Evolutionary conservation across 345 rosid species (phyloP), one percentile per base, ranked within the genome.

Genomic region (Populus euphratica): DNA sequence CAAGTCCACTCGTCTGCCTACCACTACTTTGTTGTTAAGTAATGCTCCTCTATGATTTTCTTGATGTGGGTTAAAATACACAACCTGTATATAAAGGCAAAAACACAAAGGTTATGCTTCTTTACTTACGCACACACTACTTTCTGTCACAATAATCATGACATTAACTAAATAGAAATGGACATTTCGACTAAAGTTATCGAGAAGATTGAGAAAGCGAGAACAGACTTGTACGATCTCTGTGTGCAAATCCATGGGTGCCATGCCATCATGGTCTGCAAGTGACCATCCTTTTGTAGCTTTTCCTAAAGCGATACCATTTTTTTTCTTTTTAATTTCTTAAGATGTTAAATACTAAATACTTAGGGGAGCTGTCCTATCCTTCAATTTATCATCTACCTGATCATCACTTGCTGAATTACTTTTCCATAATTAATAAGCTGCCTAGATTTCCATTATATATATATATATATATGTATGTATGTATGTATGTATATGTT

Each of bases 361-460:
- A 68, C 27, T 35, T 61, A 20, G 29, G 70, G 73, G 21, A 67
- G 73, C 63, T 69, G 76, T 50, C 52, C 33, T 61, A 43, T 65
- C 73, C 13, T 44, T 44, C 5, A 44, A 36, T 36, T 29, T 43
- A 29, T 73, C 70, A 59, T 76, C 80, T 72, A 61, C 77, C 68
- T 68, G 47, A 38, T 73, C 59, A 29, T 41, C 18, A 1, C 39
- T 20, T 80, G 66, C 50, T 13, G 50, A 14, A 14, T 44, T 56
- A 54, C 25, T n/a, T 54, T 21, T 54, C 62, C 21, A 2, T 54
- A 59, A 59, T 59, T 59, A n/a, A 59, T n/a, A 8, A n/a, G 63
- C 61, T 54, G 61, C 25, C 47, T 50, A 18, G 25, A 54, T 63
- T 68, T 41, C 33, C 52, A 47, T 29, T n/a, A 35, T 36, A 33